Base-by-base conservation (phyloP, 495 filamentous ascomycete species). In the Xylaria acuta region DNA sequence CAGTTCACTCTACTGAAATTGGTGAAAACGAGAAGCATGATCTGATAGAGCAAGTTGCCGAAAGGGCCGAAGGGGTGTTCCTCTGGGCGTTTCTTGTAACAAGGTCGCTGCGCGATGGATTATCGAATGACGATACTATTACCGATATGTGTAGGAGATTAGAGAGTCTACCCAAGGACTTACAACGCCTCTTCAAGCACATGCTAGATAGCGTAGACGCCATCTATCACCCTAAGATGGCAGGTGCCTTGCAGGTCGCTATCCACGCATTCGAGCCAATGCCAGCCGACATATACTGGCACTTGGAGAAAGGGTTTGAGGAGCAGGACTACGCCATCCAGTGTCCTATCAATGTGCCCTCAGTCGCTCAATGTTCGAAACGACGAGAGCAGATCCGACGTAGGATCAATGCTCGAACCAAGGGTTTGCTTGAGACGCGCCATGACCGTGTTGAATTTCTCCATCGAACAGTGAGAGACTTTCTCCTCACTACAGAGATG, bases 401-500 rank as follows among this genome's bases (percentile, higher is more conserved):
- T 18, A 56, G 53, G 12, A 56, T 56, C 4, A 56, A 56, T 56
- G 53, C 22, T 7, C 22, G 27, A 32, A 56, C 53, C 22, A 56
- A 56, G 27, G 53, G 53, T 20, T 18, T 56, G 27, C 53, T 56
- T 27, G 27, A 56, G 53, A 51, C n/a, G 47, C 47, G 47, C 47
- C 22, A 51, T 51, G n/a, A 51, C n/a, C 47, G 47, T 51, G 51
- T 54, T 16, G 51, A 54, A 27, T 54, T 54, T 6, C 51, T 54
- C 22, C 51, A 54, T 27, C 22, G 51, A 27, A 54, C 51, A 25
- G 51, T 54, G 22, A 54, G 22, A 22, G 51, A 54, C 51, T 54
- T 54, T 16, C 51, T 54, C 20, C 22, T 25, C 9, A 54, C 51
- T 14, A 22, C 51, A 14, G 51, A 54, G 12, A 54, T 54, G 51